Conservation (phyloP, 2,329 filamentous ascomycete species). For the Davidsoniella neocaledoniae region DNA sequence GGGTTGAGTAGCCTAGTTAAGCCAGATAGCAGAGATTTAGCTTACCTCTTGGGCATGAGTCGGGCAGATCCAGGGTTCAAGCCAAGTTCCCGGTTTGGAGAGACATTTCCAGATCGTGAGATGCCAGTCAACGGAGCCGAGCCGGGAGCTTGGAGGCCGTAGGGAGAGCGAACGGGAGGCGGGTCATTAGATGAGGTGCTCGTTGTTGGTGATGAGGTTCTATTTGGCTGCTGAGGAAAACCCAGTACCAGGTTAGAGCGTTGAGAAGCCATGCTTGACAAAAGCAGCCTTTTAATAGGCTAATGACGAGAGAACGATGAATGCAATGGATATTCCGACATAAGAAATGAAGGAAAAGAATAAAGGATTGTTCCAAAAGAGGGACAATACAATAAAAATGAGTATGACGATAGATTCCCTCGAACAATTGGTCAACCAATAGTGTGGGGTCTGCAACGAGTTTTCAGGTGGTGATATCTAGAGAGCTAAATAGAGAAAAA, state of each 20-base stretch:
- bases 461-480: background rate
- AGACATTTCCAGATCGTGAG: slow-evolving; percentile 73
- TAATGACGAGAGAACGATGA: slow-evolving; percentile 1
- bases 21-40: background rate
- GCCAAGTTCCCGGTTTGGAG: slow-evolving; percentile 77
- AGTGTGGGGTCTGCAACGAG: too few species aligned
- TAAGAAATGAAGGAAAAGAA: slow-evolving; percentile 4
- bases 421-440: background rate
- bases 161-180: slow-evolving; percentile 52
- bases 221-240: slow-evolving; percentile 40
- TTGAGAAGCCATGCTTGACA: slow-evolving; percentile 7
- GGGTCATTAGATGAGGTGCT: slow-evolving; percentile 69
- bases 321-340: slow-evolving; percentile 4
- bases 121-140: slow-evolving; percentile 40
- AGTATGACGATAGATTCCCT: background rate
- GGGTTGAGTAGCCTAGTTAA: background rate
- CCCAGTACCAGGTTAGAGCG: slow-evolving; percentile 44
- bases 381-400: background rate
- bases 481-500: background rate
- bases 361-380: background rate
- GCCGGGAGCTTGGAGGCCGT: slow-evolving; percentile 47
- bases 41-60: slow-evolving; percentile 84
- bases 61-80: slow-evolving; percentile 39
- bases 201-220: slow-evolving; percentile 64
- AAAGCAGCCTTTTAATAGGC: background rate